Evolutionary conservation across 2,329 filamentous ascomycete genomes (phyloP), one percentile per base, ranked within the genome.

Genomic region (Epichloe brachyelytri): DNA sequence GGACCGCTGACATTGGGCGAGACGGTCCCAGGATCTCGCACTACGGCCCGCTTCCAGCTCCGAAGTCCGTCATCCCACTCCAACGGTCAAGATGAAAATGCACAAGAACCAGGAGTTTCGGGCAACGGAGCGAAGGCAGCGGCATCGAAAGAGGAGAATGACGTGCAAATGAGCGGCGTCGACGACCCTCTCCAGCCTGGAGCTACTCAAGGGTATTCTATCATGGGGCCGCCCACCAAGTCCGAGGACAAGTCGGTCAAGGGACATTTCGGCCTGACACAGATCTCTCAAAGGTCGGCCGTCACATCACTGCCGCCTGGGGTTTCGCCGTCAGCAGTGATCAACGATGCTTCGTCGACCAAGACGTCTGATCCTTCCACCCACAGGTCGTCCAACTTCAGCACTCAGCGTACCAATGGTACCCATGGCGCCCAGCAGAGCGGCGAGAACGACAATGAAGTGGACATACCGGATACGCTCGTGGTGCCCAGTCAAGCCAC

Each of bases 261-360:
- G 54, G 69, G 67, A 8, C 71, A 68, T 2, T 62, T 68, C 1
- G 78, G 63, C 52, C 79, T 68, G 58, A 77, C 75, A 2, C 78
- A 80, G 53, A 71, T 82, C 20, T 86, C 85, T 1, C 85, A 86
- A 62, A 69, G 74, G 43, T 85, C 83, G 4, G 74, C 71, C 1
- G 66, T 83, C 43, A 81, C 78, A 15, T 70, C 77, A 19, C 65
- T 83, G 3, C 77, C 80, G 1, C 68, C 73, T 0, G 79, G 77
- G 4, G 69, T 80, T 49, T 79, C 78, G 4, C 79, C 79, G 14
- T 79, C 76, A 26, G 77, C 76, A 12, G 65, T 77, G 53, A 71
- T 83, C 49, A 96, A 97, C 60, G 89, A 95, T 60, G 91, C 89
- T 2, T 95, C 89, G 2, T 94, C 90, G 1, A 95, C 90, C n/a